Conservation (phyloP, 2,329 filamentous ascomycete genomes). For the Bertia moriformis region DNA sequence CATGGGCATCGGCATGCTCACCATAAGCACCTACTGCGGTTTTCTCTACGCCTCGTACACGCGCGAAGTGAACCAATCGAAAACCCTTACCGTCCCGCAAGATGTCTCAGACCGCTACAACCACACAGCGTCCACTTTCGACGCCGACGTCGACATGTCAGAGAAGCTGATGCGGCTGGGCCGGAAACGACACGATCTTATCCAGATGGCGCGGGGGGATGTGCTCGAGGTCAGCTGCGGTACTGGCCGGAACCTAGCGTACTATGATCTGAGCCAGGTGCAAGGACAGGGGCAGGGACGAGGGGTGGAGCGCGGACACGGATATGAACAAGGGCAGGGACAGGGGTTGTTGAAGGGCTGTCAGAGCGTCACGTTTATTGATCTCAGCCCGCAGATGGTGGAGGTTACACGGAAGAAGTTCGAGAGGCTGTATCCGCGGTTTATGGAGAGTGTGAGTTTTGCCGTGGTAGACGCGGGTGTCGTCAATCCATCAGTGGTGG, state of each 20-base stretch:
- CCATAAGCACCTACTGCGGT: conserved; percentile 23
- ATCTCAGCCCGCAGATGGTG: conserved; percentile 30
- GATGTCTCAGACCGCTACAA: conserved; percentile 28
- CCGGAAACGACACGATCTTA: conserved; percentile 21
- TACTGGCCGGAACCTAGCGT: conserved; percentile 29
- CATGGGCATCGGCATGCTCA: conserved; percentile 20
- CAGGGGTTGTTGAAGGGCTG: background rate
- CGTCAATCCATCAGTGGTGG: background rate
- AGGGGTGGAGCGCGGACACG: conserved; percentile 13
- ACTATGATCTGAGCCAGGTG: conserved; percentile 27
- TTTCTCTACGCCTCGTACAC: conserved; percentile 25
- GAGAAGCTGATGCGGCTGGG: conserved; percentile 25
- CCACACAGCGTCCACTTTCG: conserved; percentile 22
- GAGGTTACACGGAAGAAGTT: conserved; percentile 26
- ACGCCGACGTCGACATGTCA: conserved; percentile 25
- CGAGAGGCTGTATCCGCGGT: conserved; percentile 14
- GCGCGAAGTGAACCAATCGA: conserved; percentile 6
- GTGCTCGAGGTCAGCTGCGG: conserved; percentile 32
- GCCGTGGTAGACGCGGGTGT: background rate
- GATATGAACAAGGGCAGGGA: too few species aligned
- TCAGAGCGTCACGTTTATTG: conserved; percentile 14
- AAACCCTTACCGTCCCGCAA: conserved; percentile 6
- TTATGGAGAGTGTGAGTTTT: conserved; percentile 5
- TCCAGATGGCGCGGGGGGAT: conserved; percentile 23
- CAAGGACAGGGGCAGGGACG: conserved; percentile 14